Percentiles rank a stretch among this genome's conserved stretches.
These are phyloP conservation scores for Pneumocystis carinii DNA, from an alignment of 1,139 yeast genomes.

Conservation along the genomic window DNA sequence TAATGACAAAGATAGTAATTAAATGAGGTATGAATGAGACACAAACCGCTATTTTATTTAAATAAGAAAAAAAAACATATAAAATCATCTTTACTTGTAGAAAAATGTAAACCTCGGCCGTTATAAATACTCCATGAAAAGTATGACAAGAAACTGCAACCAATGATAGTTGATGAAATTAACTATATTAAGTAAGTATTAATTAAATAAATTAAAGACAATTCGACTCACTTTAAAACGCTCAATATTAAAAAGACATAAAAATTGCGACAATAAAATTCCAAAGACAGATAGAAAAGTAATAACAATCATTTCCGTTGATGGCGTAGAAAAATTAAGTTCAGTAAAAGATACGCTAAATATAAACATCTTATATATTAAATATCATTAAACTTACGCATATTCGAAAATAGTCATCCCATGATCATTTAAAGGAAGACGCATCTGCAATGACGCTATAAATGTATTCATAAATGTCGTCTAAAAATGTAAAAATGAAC, in stretches of 20 bases:
- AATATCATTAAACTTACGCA: neutral
- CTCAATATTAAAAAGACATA: neutral
- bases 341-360: neutral
- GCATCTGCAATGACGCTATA: neutral
- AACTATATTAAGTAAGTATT: neutral
- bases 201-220: neutral
- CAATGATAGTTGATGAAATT: neutral
- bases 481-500: neutral
- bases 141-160: neutral
- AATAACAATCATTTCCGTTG: neutral
- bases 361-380: neutral
- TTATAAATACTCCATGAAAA: neutral
- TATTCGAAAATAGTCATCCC: neutral
- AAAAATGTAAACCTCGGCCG: neutral
- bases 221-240: neutral
- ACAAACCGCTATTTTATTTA: neutral
- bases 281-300: neutral
- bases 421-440: neutral
- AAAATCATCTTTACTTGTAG: neutral
- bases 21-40: neutral
- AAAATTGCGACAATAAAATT: neutral
- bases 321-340: neutral
- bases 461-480: neutral
- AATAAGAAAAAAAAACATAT: neutral
- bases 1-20: neutral